Evolutionary conservation across 148 eudicot species (phyloP).

Genomic region (Rheum nobile): DNA sequence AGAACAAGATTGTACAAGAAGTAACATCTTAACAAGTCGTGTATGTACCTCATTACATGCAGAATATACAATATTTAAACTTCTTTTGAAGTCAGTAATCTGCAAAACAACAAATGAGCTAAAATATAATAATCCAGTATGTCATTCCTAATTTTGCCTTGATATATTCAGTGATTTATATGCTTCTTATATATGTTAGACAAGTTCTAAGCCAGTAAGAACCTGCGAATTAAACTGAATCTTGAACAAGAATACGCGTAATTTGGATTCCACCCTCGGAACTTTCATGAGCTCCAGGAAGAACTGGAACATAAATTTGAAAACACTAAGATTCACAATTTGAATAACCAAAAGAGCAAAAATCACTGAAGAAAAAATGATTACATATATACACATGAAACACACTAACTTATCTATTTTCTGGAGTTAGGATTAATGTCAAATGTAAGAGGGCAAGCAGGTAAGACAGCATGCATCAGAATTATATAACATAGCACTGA

Average conservation of each 20-base stretch:
- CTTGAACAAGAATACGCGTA: slow-evolving; percentile 85
- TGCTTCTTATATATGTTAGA: background rate
- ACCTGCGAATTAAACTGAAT: slow-evolving; percentile 88
- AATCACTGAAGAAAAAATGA: background rate
- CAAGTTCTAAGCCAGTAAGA: background rate
- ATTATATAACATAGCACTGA: background rate
- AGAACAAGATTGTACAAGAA: slow-evolving; percentile 8
- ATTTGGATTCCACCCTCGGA: slow-evolving; percentile 88
- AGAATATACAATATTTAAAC: slow-evolving; percentile 59
- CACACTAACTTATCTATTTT: background rate
- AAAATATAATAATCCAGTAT: background rate
- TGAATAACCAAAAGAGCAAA: background rate
- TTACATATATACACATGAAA: background rate
- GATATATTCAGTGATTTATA: background rate
- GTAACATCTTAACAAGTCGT: background rate
- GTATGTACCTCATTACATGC: slow-evolving; percentile 81
- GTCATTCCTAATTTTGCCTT: background rate
- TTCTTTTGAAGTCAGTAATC: slow-evolving; percentile 63
- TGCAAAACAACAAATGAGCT: slow-evolving; percentile 21
- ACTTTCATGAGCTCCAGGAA: slow-evolving; percentile 94
- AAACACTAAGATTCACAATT: background rate
- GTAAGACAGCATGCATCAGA: background rate
- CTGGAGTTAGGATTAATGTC: too few species aligned
- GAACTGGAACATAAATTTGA: slow-evolving; percentile 39
- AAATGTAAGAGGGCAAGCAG: background rate